Evolutionary conservation across 2,329 filamentous ascomycete species (phyloP).

Genomic region (Chaetothyriales sp.): DNA sequence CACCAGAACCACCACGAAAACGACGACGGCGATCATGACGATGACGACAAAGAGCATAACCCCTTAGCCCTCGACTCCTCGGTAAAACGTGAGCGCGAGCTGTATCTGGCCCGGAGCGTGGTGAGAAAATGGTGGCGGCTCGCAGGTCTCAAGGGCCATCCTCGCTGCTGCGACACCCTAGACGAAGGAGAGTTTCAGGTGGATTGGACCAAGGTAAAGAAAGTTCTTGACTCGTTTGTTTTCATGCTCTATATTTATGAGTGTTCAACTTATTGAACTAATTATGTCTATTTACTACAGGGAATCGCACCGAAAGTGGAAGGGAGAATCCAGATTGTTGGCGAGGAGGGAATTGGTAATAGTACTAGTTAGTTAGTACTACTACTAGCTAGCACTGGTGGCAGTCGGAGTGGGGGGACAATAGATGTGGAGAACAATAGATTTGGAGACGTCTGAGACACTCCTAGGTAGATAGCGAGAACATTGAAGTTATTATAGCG

Average conservation of each 20-base stretch:
- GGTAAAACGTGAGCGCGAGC: conserved; percentile 15
- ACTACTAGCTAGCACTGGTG: not conserved
- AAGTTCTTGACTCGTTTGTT: not conserved
- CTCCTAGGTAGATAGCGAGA: not conserved
- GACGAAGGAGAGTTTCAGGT: conserved; percentile 14
- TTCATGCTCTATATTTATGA: not conserved
- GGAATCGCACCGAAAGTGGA: conserved; percentile 67
- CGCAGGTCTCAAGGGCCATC: conserved; percentile 10
- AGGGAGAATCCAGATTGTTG: conserved; percentile 47
- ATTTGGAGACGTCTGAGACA: too few species aligned
- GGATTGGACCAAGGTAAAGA: conserved; percentile 14
- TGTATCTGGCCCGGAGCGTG: conserved; percentile 13
- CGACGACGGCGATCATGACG: conserved; percentile 39
- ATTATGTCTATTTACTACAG: conserved; percentile 17
- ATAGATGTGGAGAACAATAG: too few species aligned
- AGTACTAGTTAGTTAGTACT: too few species aligned
- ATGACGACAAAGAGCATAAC: conserved; percentile 15
- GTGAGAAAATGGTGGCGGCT: conserved; percentile 17
- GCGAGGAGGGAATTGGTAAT: not conserved
- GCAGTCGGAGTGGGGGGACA: not conserved
- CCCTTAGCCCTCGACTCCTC: not conserved
- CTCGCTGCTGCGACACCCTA: conserved; percentile 13
- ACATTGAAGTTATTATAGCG: too few species aligned
- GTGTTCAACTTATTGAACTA: not conserved
- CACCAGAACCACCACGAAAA: conserved; percentile 25